A percentile compares a stretch with the other conserved stretches of the same genome.
These are phyloP conservation scores for Boletus bicolor DNA, from an alignment of 768 basidiomycete species.

Conservation along the genomic window DNA sequence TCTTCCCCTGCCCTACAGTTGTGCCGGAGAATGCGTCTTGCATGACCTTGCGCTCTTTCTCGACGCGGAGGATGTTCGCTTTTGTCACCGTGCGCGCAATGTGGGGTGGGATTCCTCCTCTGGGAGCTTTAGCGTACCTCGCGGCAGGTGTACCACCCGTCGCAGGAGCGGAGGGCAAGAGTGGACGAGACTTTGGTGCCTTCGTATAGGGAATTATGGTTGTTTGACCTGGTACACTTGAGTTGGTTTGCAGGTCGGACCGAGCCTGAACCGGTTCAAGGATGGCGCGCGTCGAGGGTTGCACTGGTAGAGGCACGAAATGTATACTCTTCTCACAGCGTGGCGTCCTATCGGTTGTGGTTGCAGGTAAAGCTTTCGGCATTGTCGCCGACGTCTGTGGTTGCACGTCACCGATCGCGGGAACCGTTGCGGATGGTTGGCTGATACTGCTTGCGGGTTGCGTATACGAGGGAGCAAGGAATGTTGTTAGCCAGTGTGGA, in stretches of 20 bases:
- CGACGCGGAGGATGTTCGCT: constrained; percentile 22
- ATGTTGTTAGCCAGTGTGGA: constrained; percentile 7
- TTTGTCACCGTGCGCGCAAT: constrained; percentile 32
- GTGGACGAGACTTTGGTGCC: constrained; percentile 3
- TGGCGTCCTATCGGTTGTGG: background rate
- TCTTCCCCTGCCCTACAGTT: constrained; percentile 6
- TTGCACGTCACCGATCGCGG: background rate
- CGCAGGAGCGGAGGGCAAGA: background rate
- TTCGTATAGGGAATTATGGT: background rate
- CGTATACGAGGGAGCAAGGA: background rate
- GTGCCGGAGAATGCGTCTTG: constrained; percentile 11
- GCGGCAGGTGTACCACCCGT: background rate
- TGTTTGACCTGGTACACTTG: background rate
- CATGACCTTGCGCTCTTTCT: constrained; percentile 24
- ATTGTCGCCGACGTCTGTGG: background rate
- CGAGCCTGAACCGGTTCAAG: constrained; percentile 4
- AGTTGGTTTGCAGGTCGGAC: background rate
- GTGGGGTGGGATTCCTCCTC: constrained; percentile 31
- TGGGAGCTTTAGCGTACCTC: constrained; percentile 20
- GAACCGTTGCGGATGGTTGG: background rate
- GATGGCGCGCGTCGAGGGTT: background rate
- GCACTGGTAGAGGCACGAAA: background rate
- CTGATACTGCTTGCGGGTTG: background rate
- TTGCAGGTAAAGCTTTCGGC: background rate
- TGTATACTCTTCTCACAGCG: background rate